These are phyloP conservation scores for Tetrahymena thermophila DNA, from an alignment of 73 alveolate genomes.

Conservation along the genomic window DNA sequence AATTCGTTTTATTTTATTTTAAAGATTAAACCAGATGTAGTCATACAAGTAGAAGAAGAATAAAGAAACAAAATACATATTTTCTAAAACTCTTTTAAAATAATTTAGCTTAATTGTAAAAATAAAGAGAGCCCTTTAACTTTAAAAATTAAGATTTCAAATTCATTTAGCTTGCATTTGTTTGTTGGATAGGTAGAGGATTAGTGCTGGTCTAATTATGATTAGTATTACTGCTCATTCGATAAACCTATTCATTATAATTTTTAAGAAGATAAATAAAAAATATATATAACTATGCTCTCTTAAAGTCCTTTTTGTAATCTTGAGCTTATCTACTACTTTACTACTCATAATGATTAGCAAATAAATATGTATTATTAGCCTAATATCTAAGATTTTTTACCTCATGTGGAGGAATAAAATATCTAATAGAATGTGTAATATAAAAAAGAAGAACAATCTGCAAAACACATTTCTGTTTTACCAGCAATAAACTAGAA, in stretches of 20 bases:
- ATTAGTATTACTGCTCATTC: not conserved
- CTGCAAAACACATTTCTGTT: not conserved
- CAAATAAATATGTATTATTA: not conserved
- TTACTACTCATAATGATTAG: not conserved
- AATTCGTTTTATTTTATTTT: not conserved
- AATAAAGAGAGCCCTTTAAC: not conserved
- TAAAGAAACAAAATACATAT: not conserved
- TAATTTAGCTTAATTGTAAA: not conserved
- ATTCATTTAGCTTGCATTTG: not conserved
- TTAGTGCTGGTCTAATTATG: not conserved
- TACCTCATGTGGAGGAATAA: not conserved
- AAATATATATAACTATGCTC: not conserved
- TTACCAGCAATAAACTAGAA: not conserved
- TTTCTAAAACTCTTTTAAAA: not conserved
- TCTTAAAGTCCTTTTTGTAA: not conserved
- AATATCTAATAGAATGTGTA: not conserved
- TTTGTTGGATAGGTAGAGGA: not conserved
- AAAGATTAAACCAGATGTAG: not conserved
- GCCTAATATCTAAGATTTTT: not conserved
- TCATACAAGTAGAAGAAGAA: not conserved
- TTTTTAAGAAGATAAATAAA: not conserved
- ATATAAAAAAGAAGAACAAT: not conserved
- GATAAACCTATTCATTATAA: not conserved
- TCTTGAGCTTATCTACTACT: not conserved
- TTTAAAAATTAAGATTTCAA: not conserved